Evolutionary conservation across 1,284 basidiomycete genomes (phyloP).

Genomic region (Heterobasidion irregulare): DNA sequence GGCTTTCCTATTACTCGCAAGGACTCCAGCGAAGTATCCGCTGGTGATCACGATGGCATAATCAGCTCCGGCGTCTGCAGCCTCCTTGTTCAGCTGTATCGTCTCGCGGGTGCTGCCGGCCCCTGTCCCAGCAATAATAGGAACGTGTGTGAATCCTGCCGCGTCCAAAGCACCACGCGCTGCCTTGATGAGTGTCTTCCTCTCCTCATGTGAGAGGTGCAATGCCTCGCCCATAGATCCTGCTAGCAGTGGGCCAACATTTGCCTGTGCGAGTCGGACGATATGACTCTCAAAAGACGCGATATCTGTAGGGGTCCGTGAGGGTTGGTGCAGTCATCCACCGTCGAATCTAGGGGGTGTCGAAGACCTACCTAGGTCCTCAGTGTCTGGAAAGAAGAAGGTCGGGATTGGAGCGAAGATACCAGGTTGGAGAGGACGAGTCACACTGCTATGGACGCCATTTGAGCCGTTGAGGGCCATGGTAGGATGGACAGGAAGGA

Average conservation of each 20-base stretch:
- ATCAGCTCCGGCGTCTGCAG: conserved; percentile 78
- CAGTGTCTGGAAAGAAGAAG: conserved; percentile 69
- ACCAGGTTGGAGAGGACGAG: conserved; percentile 63
- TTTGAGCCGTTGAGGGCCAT: conserved; percentile 34
- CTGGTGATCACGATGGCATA: conserved; percentile 78
- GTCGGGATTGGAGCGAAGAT: conserved; percentile 83
- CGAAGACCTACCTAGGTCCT: conserved; percentile 67
- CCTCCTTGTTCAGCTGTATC: conserved; percentile 62
- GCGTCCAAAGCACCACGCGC: conserved; percentile 69
- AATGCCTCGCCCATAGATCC: conserved; percentile 83
- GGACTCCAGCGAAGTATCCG: conserved; percentile 79
- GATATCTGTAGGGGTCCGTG: conserved; percentile 42
- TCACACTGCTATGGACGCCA: conserved; percentile 12
- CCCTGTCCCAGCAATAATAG: conserved; percentile 80
- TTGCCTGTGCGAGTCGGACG: conserved; percentile 58
- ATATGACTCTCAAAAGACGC: conserved; percentile 70
- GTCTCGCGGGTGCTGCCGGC: conserved; percentile 78
- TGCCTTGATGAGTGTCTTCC: conserved; percentile 57
- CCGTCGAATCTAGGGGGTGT: not conserved
- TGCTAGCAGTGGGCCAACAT: conserved; percentile 69
- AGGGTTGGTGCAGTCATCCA: not conserved
- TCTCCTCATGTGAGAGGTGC: conserved; percentile 73
- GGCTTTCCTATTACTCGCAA: conserved; percentile 52
- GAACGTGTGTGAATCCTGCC: conserved; percentile 50
- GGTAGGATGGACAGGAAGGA: not conserved